Conservation (phyloP, 1,139 yeast species). For the Scheffersomyces segobiensis region DNA sequence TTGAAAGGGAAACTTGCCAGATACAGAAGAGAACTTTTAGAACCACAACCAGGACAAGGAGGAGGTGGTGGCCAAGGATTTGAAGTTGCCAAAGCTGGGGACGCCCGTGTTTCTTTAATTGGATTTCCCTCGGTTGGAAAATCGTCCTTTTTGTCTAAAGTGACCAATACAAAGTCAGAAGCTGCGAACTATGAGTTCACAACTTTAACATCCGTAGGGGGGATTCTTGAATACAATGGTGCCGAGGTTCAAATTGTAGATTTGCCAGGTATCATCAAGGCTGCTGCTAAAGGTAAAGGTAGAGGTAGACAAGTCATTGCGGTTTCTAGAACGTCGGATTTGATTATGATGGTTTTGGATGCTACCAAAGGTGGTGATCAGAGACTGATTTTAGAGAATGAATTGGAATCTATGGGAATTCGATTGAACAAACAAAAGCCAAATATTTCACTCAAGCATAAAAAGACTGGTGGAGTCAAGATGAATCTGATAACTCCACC, state of each 20-base stretch:
- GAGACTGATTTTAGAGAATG: constrained; percentile 80
- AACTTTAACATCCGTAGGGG: constrained; percentile 94
- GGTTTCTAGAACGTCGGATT: constrained; percentile 92
- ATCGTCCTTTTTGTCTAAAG: constrained; percentile 81
- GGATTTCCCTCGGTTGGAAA: constrained; percentile 99
- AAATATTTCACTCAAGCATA: constrained; percentile 73
- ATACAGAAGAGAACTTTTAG: constrained; percentile 85
- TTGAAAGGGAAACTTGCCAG: constrained; percentile 95
- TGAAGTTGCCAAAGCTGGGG: constrained; percentile 94
- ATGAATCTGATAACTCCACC: constrained; percentile 82
- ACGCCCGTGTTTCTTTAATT: constrained; percentile 91
- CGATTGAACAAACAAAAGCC: constrained; percentile 82
- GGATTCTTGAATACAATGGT: constrained; percentile 90
- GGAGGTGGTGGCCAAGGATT: constrained; percentile 82
- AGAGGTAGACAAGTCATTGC: constrained; percentile 97
- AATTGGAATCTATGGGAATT: constrained; percentile 91
- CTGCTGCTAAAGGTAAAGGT: constrained; percentile 97
- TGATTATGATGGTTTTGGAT: constrained; percentile 90
- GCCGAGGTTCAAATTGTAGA: constrained; percentile 97
- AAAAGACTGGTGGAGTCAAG: constrained; percentile 91
- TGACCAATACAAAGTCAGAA: constrained; percentile 91
- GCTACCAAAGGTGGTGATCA: constrained; percentile 94
- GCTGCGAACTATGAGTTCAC: constrained; percentile 96
- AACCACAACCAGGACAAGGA: constrained; percentile 76
- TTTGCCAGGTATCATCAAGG: constrained; percentile 95